Evolutionary conservation across 495 filamentous ascomycete genomes (phyloP).

Genomic region (Aspergillus nanangensis): DNA sequence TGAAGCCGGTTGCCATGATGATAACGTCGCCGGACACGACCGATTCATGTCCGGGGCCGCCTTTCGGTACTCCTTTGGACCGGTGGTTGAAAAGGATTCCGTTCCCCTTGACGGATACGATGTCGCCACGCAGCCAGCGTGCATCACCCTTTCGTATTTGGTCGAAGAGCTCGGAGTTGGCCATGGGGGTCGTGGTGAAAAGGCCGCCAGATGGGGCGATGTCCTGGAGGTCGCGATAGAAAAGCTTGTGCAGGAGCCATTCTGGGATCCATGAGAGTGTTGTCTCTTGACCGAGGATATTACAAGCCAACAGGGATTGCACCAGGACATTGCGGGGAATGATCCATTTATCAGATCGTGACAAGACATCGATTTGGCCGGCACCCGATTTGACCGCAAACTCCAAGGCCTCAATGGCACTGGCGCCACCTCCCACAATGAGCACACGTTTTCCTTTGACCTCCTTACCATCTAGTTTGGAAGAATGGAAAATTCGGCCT

Average conservation of each 20-base stretch:
- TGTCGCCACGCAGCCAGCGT: conserved; percentile 78
- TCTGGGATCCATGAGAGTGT: conserved; percentile 74
- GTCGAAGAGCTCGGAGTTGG: conserved; percentile 74
- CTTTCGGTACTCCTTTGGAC: conserved; percentile 66
- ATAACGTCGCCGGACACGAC: conserved; percentile 68
- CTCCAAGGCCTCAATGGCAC: conserved; percentile 79
- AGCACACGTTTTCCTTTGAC: conserved; percentile 69
- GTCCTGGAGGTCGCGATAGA: conserved; percentile 80
- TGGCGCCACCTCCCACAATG: conserved; percentile 75
- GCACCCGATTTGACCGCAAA: conserved; percentile 68
- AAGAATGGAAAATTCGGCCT: conserved; percentile 69
- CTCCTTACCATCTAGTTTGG: conserved; percentile 64
- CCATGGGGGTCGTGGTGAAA: conserved; percentile 80
- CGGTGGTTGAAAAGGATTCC: conserved; percentile 69
- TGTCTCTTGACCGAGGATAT: conserved; percentile 77
- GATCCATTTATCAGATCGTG: conserved; percentile 83
- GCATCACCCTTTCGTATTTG: conserved; percentile 73
- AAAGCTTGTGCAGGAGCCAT: conserved; percentile 66
- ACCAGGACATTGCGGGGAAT: conserved; percentile 75
- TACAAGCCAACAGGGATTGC: conserved; percentile 68
- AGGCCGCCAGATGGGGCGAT: conserved; percentile 67
- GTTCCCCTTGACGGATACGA: conserved; percentile 55
- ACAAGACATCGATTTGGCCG: conserved; percentile 64
- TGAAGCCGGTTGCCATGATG: conserved; percentile 79
- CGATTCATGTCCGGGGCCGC: conserved; percentile 61